Base-by-base conservation (phyloP, 192 early-diverging fungal species). In the Gigaspora rosea region DNA sequence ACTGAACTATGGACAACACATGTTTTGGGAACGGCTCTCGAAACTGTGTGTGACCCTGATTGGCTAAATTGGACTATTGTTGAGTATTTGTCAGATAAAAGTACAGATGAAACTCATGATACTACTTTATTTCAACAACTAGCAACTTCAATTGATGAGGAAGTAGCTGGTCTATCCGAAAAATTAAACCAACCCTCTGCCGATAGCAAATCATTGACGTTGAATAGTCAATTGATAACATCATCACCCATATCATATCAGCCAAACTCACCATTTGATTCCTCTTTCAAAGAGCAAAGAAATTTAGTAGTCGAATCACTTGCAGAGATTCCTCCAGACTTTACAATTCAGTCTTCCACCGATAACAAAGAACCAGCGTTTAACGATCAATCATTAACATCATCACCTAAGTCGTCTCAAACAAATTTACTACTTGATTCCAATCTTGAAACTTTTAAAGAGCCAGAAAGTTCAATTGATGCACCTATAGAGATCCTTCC, bases 31-130 rank as follows among this genome's bases (percentile, higher is more conserved):
- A 71, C 72, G 51, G 76, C 80, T 6, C 71, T 89, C 11, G 79
- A 85, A 46, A 82, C 76, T 6, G 32, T 84, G 2, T 84, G 86
- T 41, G 86, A 89, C 50, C 88, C 88, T 2, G 88, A 89, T 58
- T 87, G 79, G 62, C 78, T 89, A 27, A 89, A 89, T 73, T 35
- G 82, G 41, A 69, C 78, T 32, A 87, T 89, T 22, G 83, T 89
- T 12, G 80, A 87, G 3, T 82, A 85, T 58, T 76, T 89, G 18
- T 80, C 65, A 5, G 78, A 77, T 58, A 41, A 41, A 41, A 7
- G 7, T 41, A 59, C 67, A 4, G 12, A 64, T 16, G 74, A 75
- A 33, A 15, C 47, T 8, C 64, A 79, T 35, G 75, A 66, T 15
- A 56, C 48, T 41, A 54, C 33, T n/a, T 47, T 72, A 22, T 57